Base-by-base conservation (phyloP, 2,329 filamentous ascomycete genomes). In the Lachnellula occidentalis region DNA sequence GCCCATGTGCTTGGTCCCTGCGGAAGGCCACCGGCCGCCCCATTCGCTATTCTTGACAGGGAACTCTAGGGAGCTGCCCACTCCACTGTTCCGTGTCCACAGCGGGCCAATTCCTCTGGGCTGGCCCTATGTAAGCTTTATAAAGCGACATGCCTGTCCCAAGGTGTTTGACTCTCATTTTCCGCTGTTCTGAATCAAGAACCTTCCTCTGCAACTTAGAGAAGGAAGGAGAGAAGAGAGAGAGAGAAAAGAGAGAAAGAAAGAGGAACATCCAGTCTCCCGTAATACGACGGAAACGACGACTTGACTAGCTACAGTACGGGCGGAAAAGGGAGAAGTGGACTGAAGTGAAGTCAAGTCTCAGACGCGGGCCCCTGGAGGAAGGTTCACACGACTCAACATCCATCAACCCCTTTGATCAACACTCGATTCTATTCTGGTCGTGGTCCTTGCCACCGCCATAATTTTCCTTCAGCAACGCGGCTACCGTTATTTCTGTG, bases 111-210 rank as follows among this genome's bases (percentile, higher is more conserved):
- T 46, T 24, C 14, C 43, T 31, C 43, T 39, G 6, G 27, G 17
- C 36, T 46, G 43, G 43, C 43, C 43, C 43, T 31, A 46, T 21
- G 43, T 12, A 37, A 50, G 48, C 48, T 50, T 50, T 50, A 50
- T 50, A 50, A 50, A 50, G 48, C 48, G 19, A 37, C 24, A 50
- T 50, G 48, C 37, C 37, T 50, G 36, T 50, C 48, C 48, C 48
- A 27, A 8, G 17, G 21, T 7, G 34, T n/a, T 24, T 19, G 46
- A 4, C 8, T 34, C 31, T 34, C n/a, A 24, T 17, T 50, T 50
- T 50, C 36, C 37, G 48, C 48, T 42, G 48, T 11, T 17, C 37
- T 31, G 24, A 11, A 22, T 12, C 47, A 49, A 24, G 36, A 17
- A 48, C 27, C 31, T 22, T 9, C 27, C 4, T 48, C 27, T 19